Base-by-base conservation (phyloP, 768 basidiomycete species). In the Auricularia heimuer region DNA sequence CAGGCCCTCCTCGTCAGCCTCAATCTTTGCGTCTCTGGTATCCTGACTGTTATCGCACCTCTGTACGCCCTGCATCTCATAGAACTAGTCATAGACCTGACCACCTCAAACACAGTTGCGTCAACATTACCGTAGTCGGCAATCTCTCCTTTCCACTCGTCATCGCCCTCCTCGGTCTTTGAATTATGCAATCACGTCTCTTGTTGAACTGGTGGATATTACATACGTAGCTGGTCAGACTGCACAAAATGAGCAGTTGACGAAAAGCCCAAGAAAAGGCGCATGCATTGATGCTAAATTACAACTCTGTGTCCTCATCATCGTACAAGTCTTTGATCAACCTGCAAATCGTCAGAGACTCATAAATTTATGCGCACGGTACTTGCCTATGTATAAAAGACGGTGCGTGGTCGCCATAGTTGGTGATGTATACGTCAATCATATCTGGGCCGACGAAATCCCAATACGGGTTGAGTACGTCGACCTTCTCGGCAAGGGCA, bases 391-490 rank as follows among this genome's bases (percentile, higher is more conserved):
- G 93, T 70, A 98, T 89, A 63, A 94, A 93, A 16, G 94, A 92
- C 21, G 96, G 94, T 33, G 95, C 92, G 73, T 98, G 95, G 74
- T 97, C 96, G 21, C 96, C 96, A 69, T 98, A 92, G 69, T 99
- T 98, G 12, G 94, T 98, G 70, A 99, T 91, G 75, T 92, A 96
- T 11, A 92, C 89, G 72, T 94, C 89, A 64, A 99, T 85, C 68
- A 98, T 77, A 73, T 98, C 94, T 21, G 94, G 94, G 63, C 86
- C 82, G 51, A 99, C 90, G 75, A 95, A 95, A 76, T 99, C 97
- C 73, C 90, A 98, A 73, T 91, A 93, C n/a, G 95, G 94, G 73
- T 95, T 96, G 56, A 95, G 79, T 7, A 96, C 93, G 69, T 97
- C 93, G 14, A 95, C 92, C 69, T 89, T 90, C 67, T 94, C 89